Base-by-base conservation (phyloP, 805 yeast species). In the Cyberlindnera samutprakarnensis region DNA sequence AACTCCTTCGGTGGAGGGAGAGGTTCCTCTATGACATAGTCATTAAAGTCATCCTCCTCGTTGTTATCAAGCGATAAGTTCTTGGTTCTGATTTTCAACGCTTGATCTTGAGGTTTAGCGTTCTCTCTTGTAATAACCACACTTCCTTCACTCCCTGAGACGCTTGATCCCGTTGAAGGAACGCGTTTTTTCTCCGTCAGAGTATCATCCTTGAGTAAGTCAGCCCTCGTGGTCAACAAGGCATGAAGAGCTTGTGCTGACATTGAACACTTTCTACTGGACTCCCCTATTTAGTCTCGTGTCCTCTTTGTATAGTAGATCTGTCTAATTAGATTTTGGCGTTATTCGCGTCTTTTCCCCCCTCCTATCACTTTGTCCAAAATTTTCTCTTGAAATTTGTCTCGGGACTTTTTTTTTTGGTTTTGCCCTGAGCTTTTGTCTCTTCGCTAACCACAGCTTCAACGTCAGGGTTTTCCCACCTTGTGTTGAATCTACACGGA, bases 1-100 rank as follows among this genome's bases (percentile, higher is more conserved):
- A 88, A 58, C 44, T 84, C 94, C 37, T 71, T 68, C 4, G 94
- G 92, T 3, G 94, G 92, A 3, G 66, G 61, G 16, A 59, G 42
- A 10, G 67, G 61, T 14, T 63, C 60, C 23, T 40, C 56, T 14
- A 36, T 54, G 49, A 39, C 49, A 36, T 57, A 63, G 28, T 70
- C 66, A 41, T 63, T 64, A 41, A 66, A 60, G 25, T 66, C 72
- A 23, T 60, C 61, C 23, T 56, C 63, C 13, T 56, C 57, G 15
- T 54, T 53, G 11, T 43, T 49, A 2, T 54, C 61, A 12, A 57
- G 58, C 14, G 54, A 62, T 31, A 52, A 47, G 24, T 32, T 38
- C 21, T 46, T 49, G 10, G 44, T 41, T 24, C 41, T 24, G 18
- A 40, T 41, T 18, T 43, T 35, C 13, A 42, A 30, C 4, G 38